phyloP scores from a whole-genome alignment of 192 early-diverging fungal genomes.

The Coemansia sp. region DNA sequence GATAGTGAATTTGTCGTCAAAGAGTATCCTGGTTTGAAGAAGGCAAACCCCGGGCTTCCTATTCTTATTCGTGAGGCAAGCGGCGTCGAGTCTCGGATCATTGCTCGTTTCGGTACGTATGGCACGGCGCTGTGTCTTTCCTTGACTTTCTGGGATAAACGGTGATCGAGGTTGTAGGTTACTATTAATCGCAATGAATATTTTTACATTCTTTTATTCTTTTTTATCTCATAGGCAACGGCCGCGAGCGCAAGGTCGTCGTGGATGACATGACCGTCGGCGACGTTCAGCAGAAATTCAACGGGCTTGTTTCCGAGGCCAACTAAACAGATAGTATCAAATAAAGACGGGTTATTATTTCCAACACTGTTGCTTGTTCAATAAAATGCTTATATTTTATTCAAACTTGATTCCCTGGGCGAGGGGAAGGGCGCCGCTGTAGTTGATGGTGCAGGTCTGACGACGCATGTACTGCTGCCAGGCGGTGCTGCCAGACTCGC shows the following conservation, averaged over 20 bases:
- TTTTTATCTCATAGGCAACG: constrained; percentile 59
- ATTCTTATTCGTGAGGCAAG: constrained; percentile 87
- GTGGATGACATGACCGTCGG: constrained; percentile 70
- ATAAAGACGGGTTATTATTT: not conserved
- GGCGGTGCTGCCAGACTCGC: constrained; percentile 84
- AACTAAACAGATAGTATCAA: constrained; percentile 31
- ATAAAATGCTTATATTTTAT: constrained; percentile 29
- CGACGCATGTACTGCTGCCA: constrained; percentile 93
- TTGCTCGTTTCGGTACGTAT: constrained; percentile 83
- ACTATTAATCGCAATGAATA: no score
- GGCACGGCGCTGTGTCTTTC: not conserved
- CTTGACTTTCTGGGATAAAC: not conserved
- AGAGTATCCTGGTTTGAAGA: constrained; percentile 77
- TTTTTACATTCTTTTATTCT: not conserved
- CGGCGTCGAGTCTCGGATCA: constrained; percentile 79
- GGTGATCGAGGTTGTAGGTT: no score
- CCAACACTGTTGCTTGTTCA: not conserved
- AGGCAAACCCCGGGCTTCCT: constrained; percentile 82
- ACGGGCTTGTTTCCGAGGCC: constrained; percentile 56
- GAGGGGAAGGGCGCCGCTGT: constrained; percentile 78
- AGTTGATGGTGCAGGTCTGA: constrained; percentile 84
- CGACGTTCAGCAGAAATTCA: constrained; percentile 71
- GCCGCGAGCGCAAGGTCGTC: constrained; percentile 72
- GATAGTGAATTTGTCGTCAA: constrained; percentile 83
- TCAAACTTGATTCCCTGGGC: constrained; percentile 97